phyloP scores from a whole-genome alignment of 352 stramenopile genomes.

The Peronosclerospora sorghi region DNA sequence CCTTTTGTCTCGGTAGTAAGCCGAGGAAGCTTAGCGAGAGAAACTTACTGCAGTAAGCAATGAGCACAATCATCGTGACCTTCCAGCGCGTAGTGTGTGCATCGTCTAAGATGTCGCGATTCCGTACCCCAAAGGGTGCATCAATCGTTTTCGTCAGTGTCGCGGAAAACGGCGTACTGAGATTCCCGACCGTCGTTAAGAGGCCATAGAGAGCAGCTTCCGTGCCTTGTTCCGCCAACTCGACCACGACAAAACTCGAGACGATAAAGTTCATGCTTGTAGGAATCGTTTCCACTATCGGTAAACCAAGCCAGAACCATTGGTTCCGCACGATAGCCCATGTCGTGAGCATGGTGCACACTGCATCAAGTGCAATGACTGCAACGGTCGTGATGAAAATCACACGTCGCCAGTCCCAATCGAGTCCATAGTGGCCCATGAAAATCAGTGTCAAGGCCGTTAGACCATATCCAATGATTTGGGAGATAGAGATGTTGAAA shows the following conservation, averaged over 20 bases:
- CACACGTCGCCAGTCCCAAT: slow-evolving; percentile 29
- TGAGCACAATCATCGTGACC: slow-evolving; percentile 25
- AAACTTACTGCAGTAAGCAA: slow-evolving; percentile 28
- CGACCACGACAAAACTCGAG: slow-evolving; percentile 32
- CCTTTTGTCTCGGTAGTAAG: slow-evolving; percentile 28
- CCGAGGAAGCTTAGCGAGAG: slow-evolving; percentile 25
- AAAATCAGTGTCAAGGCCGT: slow-evolving; percentile 18
- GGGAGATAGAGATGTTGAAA: slow-evolving; percentile 25
- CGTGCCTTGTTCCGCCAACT: slow-evolving; percentile 31
- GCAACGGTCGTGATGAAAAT: slow-evolving; percentile 17
- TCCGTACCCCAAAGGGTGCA: slow-evolving; percentile 21
- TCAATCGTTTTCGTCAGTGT: slow-evolving; percentile 28
- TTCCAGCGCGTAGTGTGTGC: slow-evolving; percentile 17
- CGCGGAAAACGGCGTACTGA: slow-evolving; percentile 27
- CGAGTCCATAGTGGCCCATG: slow-evolving; percentile 22
- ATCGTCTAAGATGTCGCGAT: slow-evolving; percentile 27
- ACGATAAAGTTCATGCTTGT: slow-evolving; percentile 29
- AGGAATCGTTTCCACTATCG: slow-evolving; percentile 24
- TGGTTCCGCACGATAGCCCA: slow-evolving; percentile 30
- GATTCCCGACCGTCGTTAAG: slow-evolving; percentile 29
- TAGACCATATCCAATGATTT: slow-evolving; percentile 21
- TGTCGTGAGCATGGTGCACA: slow-evolving; percentile 23
- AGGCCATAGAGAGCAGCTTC: slow-evolving; percentile 35
- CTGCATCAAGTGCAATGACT: slow-evolving; percentile 19
- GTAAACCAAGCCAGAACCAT: slow-evolving; percentile 31